Conservation (phyloP, 2,329 filamentous ascomycete genomes). For the Epichloe amarillans region DNA sequence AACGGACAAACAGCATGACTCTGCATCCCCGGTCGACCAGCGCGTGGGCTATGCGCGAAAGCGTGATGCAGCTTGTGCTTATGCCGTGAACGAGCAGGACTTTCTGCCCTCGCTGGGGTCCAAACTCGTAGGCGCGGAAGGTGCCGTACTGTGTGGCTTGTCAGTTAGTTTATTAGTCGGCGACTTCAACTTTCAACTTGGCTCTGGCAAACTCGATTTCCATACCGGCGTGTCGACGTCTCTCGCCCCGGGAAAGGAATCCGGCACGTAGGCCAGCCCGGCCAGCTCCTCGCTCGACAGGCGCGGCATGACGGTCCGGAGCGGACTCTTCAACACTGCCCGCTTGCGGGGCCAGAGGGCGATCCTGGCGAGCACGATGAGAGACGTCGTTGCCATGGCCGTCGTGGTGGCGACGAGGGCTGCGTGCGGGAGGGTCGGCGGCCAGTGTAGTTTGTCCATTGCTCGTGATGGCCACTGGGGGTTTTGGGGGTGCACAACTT, state of each 20-base stretch:
- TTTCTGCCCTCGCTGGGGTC: conserved; percentile 57
- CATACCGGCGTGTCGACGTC: conserved; percentile 55
- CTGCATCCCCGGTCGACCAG: conserved; percentile 58
- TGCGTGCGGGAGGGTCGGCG: conserved; percentile 5
- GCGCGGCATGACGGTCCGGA: conserved; percentile 25
- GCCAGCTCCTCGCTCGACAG: conserved; percentile 23
- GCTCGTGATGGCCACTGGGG: no score
- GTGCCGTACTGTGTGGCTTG: conserved; percentile 46
- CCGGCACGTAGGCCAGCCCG: conserved; percentile 44
- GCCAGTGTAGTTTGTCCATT: not conserved
- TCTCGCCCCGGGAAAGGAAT: conserved; percentile 57
- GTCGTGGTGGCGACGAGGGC: conserved; percentile 25
- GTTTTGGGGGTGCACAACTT: not conserved
- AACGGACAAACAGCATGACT: conserved; percentile 61
- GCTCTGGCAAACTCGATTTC: conserved; percentile 6
- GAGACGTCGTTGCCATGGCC: conserved; percentile 26
- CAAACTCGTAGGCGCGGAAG: conserved; percentile 72
- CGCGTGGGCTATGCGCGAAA: conserved; percentile 51
- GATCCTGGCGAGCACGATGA: conserved; percentile 22
- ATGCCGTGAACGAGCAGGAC: conserved; percentile 75
- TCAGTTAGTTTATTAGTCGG: not conserved
- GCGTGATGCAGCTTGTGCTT: conserved; percentile 64
- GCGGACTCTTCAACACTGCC: conserved; percentile 30
- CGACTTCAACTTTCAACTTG: no score
- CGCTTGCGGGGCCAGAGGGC: conserved; percentile 27